A percentile compares a stretch with the other conserved stretches of the same genome.
phyloP scores from a whole-genome alignment of 495 filamentous ascomycete genomes.

The Talaromyces wortmannii region DNA sequence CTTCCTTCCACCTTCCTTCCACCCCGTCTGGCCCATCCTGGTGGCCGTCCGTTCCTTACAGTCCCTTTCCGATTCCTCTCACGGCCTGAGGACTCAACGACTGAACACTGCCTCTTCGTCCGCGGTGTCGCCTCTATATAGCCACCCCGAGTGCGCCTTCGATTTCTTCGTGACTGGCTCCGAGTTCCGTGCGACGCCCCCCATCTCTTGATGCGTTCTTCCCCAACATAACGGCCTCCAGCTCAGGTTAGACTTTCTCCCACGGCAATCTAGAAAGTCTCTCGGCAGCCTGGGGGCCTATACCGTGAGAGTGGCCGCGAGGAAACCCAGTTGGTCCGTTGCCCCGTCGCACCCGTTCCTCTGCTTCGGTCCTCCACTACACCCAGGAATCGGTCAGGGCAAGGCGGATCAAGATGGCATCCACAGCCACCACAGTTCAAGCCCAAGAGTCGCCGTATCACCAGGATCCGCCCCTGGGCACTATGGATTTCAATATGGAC shows the following conservation, averaged over 20 bases:
- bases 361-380: too few species aligned
- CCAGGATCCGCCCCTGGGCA: background rate
- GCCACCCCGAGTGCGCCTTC: too few species aligned
- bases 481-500: constrained; percentile 4
- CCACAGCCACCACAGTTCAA: background rate
- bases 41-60: constrained; percentile 44
- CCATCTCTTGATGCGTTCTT: constrained; percentile 21
- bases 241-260: constrained; percentile 3
- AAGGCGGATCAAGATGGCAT: background rate
- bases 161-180: background rate
- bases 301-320: background rate
- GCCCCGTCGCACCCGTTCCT: too few species aligned
- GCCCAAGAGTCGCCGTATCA: background rate
- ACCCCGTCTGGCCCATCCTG: constrained; percentile 26
- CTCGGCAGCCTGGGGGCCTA: constrained; percentile 5
- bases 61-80: background rate
- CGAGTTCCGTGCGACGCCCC: background rate
- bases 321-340: too few species aligned
- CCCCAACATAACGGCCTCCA: constrained; percentile 33
- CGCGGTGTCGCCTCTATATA: too few species aligned
- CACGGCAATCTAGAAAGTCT: constrained; percentile 1
- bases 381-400: too few species aligned
- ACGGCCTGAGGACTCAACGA: too few species aligned
- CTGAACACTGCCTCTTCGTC: too few species aligned
- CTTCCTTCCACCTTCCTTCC: constrained; percentile 1